Evolutionary conservation across 768 basidiomycete genomes (phyloP), one percentile per base, ranked within the genome.

Genomic region (Mycena alexandri): DNA sequence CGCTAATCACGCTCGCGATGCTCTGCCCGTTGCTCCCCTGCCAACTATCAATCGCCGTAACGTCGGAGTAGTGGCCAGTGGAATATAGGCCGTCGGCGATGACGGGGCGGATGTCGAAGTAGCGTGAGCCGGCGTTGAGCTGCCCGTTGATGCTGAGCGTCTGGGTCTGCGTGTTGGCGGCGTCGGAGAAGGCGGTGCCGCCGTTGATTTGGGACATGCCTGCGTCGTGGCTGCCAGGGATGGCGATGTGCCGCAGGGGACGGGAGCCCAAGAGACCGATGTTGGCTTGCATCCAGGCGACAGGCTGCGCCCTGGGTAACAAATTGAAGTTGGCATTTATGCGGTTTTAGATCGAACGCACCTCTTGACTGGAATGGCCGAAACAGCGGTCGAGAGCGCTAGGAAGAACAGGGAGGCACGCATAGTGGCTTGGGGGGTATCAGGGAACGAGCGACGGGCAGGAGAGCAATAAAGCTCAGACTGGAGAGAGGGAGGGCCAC

Each of bases 211-310:
- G 25, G 25, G 61, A 62, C 61, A 62, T 62, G 17, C 61, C 61
- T n/a, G 61, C 61, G 51, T 62, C 61, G 42, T 62, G 61, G 61
- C 61, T 62, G 10, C 61, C 61, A 21, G 61, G 61, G 19, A 62
- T 62, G 51, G 22, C 41, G 42, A 62, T 62, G 25, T 62, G 6
- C 5, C 8, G 43, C 42, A 62, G 51, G 25, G 61, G 61, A 10
- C 61, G 61, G n/a, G 61, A 53, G 19, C 61, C 61, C 61, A 62
- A 25, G 12, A 46, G 41, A 33, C 61, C 61, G 22, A 62, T 62
- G 61, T 62, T 62, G 42, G 61, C 61, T 53, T 62, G 61, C 61
- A 62, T 62, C 61, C 61, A 62, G 51, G 33, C 51, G 0, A 41
- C 43, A 11, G 61, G 61, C 61, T 62, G 61, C 38, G 61, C 61